phyloP scores from a whole-genome alignment of 2,329 filamentous ascomycete species.

The Botrytis galanthina region DNA sequence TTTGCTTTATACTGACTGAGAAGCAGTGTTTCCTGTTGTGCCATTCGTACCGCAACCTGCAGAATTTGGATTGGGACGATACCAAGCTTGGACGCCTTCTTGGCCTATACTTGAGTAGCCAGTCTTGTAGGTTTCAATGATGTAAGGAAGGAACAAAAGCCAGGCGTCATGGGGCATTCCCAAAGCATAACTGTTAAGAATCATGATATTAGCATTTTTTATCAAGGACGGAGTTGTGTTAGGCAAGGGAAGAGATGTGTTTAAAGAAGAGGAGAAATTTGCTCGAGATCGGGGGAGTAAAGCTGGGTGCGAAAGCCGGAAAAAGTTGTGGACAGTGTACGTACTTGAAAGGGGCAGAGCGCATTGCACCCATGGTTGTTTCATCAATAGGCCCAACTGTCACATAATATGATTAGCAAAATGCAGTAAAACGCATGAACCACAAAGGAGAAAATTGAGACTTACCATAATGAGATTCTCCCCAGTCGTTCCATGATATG shows the following conservation, averaged over 20 bases:
- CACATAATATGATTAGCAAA: neutral
- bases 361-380: neutral
- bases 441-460: slow-evolving; percentile 39
- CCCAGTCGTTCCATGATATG: slow-evolving; percentile 51
- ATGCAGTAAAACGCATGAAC: neutral
- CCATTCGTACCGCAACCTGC: neutral
- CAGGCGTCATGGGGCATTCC: slow-evolving; percentile 48
- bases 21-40: slow-evolving; percentile 3
- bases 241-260: neutral
- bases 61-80: slow-evolving; percentile 5
- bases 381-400: neutral
- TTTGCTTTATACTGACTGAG: neutral
- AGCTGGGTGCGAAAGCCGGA: neutral
- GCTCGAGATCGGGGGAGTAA: neutral
- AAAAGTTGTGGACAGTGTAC: neutral
- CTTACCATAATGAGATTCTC: slow-evolving; percentile 52
- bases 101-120: neutral
- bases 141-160: slow-evolving; percentile 30
- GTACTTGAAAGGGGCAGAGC: slow-evolving; percentile 2
- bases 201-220: neutral
- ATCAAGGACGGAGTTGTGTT: neutral
- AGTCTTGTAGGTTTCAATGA: slow-evolving; percentile 4
- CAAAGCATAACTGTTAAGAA: neutral
- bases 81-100: slow-evolving; percentile 5
- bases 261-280: neutral